phyloP scores from a whole-genome alignment of 2,329 filamentous ascomycete species.

The Truncatella angustata region DNA sequence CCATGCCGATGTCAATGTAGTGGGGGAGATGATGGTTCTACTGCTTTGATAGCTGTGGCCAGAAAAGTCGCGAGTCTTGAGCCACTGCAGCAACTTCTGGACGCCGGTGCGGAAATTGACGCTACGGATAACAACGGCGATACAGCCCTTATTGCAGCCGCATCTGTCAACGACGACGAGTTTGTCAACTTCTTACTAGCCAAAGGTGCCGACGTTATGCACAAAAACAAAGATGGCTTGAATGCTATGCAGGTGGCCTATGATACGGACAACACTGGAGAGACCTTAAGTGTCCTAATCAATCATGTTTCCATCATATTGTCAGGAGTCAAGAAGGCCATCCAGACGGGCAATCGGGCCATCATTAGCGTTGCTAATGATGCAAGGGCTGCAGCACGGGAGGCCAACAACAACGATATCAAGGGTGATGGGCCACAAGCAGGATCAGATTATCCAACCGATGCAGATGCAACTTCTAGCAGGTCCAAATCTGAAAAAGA shows the following conservation, averaged over 20 bases:
- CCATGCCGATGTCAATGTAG: slow-evolving; percentile 33
- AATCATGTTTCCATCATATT: slow-evolving; percentile 29
- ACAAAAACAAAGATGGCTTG: slow-evolving; percentile 24
- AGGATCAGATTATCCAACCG: background rate
- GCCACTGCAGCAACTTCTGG: slow-evolving; percentile 30
- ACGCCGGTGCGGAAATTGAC: slow-evolving; percentile 37
- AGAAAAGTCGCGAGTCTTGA: background rate
- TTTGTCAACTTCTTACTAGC: slow-evolving; percentile 32
- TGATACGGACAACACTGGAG: slow-evolving; percentile 17
- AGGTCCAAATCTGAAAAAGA: background rate
- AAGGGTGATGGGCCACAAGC: background rate
- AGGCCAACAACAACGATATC: background rate
- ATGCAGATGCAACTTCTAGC: background rate
- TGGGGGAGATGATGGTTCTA: slow-evolving; percentile 32
- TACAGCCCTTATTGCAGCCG: slow-evolving; percentile 37
- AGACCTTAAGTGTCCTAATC: slow-evolving; percentile 28
- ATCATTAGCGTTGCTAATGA: slow-evolving; percentile 20
- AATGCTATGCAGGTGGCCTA: slow-evolving; percentile 31
- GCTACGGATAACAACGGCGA: slow-evolving; percentile 31
- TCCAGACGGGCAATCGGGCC: slow-evolving; percentile 26
- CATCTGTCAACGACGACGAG: slow-evolving; percentile 29
- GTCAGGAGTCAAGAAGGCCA: slow-evolving; percentile 25
- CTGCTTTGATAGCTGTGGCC: slow-evolving; percentile 36
- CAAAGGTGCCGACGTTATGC: slow-evolving; percentile 34
- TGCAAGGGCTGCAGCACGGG: background rate